Percentiles rank a stretch among this genome's conserved stretches.
Evolutionary conservation across 2,329 filamentous ascomycete genomes (phyloP).

Genomic region (Hypoxylon sp.): DNA sequence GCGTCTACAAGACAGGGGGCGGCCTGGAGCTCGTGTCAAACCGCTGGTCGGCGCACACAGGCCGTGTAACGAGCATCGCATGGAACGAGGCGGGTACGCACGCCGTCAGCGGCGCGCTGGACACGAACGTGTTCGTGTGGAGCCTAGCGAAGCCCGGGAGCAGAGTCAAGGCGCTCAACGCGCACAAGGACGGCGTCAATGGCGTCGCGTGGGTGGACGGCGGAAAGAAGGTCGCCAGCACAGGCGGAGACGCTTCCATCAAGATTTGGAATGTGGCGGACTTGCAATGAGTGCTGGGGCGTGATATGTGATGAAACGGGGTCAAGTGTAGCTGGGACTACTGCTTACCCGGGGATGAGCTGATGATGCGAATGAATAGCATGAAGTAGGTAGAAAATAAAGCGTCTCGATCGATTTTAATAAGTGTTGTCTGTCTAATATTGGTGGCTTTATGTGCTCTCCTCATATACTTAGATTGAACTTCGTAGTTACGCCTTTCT

Average conservation of each 20-base stretch:
- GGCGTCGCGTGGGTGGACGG: slow-evolving; percentile 85
- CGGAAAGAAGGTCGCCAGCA: slow-evolving; percentile 78
- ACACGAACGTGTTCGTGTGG: slow-evolving; percentile 95
- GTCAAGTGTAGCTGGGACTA: slow-evolving; percentile 3
- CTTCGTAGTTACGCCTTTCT: neutral
- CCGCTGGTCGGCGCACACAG: slow-evolving; percentile 74
- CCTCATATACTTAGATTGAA: neutral
- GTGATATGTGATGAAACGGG: slow-evolving; percentile 4
- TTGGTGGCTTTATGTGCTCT: neutral
- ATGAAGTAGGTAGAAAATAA: slow-evolving; percentile 3
- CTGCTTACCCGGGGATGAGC: neutral
- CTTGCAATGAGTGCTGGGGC: slow-evolving; percentile 59
- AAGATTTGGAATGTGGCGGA: slow-evolving; percentile 86
- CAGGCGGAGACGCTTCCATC: slow-evolving; percentile 88
- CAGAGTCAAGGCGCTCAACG: slow-evolving; percentile 86
- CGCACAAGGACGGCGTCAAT: slow-evolving; percentile 96
- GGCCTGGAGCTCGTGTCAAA: slow-evolving; percentile 79
- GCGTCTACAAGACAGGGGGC: slow-evolving; percentile 80
- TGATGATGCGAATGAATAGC: slow-evolving; percentile 18
- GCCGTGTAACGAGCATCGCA: slow-evolving; percentile 70
- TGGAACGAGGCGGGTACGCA: slow-evolving; percentile 87
- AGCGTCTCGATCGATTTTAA: neutral
- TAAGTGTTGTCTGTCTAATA: neutral
- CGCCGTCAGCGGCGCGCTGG: slow-evolving; percentile 86
- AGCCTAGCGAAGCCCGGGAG: slow-evolving; percentile 87